Evolutionary conservation across 352 stramenopile genomes (phyloP), one percentile per base, ranked within the genome.

Genomic region (Pythium graminicola): DNA sequence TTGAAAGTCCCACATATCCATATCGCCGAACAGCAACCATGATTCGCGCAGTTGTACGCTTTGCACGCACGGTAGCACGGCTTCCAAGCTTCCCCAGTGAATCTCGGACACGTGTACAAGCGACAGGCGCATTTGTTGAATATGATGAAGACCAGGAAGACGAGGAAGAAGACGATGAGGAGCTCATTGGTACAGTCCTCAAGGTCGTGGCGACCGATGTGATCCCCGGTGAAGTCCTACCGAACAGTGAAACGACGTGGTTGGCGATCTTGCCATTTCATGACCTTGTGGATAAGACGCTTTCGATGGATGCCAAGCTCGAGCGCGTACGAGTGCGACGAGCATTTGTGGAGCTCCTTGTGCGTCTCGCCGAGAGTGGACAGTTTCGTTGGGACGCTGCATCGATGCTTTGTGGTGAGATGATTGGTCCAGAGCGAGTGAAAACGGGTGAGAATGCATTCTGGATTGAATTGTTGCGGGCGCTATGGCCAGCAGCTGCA

Each of bases 241-340:
- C 48, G 24, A 23, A 28, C 14, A 22, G 10, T 3, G 2, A 4
- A 14, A 31, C 49, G 9, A 7, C 32, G 14, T 50, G 50, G 50
- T 40, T 57, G 1, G 50, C 40, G 50, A 14, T 57, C 24, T 16
- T 50, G 50, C 50, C 50, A 40, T 57, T 57, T 11, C 2, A 43
- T 17, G 50, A 57, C 20, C 20, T 44, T 3, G 17, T 3, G 29
- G 13, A 35, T 27, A 38, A 28, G 16, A 52, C 28, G 11, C 13
- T 42, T 6, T 10, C 20, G 4, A 23, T 2, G 8, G 8, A 16
- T 24, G 17, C 24, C 13, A 4, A 16, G 23, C 33, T n/a, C 20
- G 35, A 38, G 1, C 22, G 35, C 14, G 14, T 54, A 24, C 23
- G 44, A 16, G 45, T 36, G 32, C 47, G 47, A 29, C 47, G 22